Conservation (phyloP, 2,329 filamentous ascomycete species). For the Pseudodiploospora longispora region DNA sequence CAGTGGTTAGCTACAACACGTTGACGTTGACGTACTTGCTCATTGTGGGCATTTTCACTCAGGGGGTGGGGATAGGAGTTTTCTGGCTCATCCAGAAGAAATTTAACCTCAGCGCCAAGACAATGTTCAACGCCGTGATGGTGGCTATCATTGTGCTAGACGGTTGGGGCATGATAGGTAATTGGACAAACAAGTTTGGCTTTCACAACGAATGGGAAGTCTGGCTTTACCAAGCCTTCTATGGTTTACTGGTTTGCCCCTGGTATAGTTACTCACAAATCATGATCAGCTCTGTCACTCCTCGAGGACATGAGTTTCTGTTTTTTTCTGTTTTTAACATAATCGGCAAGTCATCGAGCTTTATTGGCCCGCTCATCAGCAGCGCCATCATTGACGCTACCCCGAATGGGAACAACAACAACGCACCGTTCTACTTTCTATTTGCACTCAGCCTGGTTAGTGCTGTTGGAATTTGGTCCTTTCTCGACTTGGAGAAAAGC, state of each 20-base stretch:
- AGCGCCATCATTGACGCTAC: slow-evolving; percentile 59
- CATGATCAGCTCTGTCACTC: slow-evolving; percentile 63
- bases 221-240: slow-evolving; percentile 44
- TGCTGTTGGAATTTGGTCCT: slow-evolving; percentile 42
- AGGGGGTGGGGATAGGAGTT: slow-evolving; percentile 52
- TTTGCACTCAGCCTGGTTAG: slow-evolving; percentile 50
- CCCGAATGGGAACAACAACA: slow-evolving; percentile 45
- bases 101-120: slow-evolving; percentile 53
- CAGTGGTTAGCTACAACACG: slow-evolving; percentile 56
- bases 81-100: slow-evolving; percentile 56
- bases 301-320: slow-evolving; percentile 59
- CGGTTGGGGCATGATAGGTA: slow-evolving; percentile 38
- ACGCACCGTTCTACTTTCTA: slow-evolving; percentile 58
- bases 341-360: slow-evolving; percentile 59
- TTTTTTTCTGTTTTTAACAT: slow-evolving; percentile 65
- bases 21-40: slow-evolving; percentile 57
- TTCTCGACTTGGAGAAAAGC: slow-evolving; percentile 54
- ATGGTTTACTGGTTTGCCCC: slow-evolving; percentile 58
- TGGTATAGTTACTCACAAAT: slow-evolving; percentile 66
- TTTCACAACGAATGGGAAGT: slow-evolving; percentile 39
- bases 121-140: slow-evolving; percentile 60
- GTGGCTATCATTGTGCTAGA: slow-evolving; percentile 53
- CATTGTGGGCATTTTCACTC: slow-evolving; percentile 56
- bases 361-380: slow-evolving; percentile 61
- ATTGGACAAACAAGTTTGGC: slow-evolving; percentile 35